Evolutionary conservation across 2,329 filamentous ascomycete species (phyloP).

Genomic region (Lasiodiplodia theobromae): DNA sequence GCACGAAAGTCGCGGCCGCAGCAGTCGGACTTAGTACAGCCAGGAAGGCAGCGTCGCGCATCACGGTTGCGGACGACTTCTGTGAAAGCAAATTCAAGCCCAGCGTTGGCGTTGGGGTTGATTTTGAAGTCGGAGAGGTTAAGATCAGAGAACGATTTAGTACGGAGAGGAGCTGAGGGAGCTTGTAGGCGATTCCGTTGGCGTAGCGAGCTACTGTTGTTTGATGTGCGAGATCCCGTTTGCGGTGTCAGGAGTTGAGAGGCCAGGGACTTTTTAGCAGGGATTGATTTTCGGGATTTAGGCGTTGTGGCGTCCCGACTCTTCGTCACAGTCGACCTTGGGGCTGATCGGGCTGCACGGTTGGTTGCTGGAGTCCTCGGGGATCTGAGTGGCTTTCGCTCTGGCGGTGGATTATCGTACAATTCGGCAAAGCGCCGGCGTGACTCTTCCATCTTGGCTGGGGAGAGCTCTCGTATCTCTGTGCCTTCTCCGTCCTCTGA

Average conservation of each 20-base stretch:
- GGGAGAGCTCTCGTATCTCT: slow-evolving; percentile 6
- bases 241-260: background rate
- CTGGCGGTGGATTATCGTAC: slow-evolving; percentile 12
- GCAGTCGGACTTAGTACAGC: slow-evolving; percentile 78
- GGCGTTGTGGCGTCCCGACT: background rate
- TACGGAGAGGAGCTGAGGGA: slow-evolving; percentile 57
- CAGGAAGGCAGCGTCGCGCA: slow-evolving; percentile 73
- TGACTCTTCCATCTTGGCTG: slow-evolving; percentile 21
- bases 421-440: slow-evolving; percentile 24
- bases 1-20: slow-evolving; percentile 75
- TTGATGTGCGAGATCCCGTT: slow-evolving; percentile 1
- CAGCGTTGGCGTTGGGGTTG: slow-evolving; percentile 75
- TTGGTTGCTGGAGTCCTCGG: slow-evolving; percentile 8
- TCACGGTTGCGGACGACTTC: slow-evolving; percentile 76
- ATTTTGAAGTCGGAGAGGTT: slow-evolving; percentile 79
- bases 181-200: background rate
- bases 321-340: background rate
- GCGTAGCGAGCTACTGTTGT: background rate
- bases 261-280: background rate
- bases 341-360: background rate
- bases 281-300: background rate
- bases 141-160: slow-evolving; percentile 64
- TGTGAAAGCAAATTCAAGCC: slow-evolving; percentile 73
- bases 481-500: slow-evolving; percentile 29
- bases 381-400: background rate